A percentile compares a stretch with the other conserved stretches of the same genome.
Evolutionary conservation across 176 grass and related monocot genomes (phyloP).

Genomic region (Oryza meyeriana): DNA sequence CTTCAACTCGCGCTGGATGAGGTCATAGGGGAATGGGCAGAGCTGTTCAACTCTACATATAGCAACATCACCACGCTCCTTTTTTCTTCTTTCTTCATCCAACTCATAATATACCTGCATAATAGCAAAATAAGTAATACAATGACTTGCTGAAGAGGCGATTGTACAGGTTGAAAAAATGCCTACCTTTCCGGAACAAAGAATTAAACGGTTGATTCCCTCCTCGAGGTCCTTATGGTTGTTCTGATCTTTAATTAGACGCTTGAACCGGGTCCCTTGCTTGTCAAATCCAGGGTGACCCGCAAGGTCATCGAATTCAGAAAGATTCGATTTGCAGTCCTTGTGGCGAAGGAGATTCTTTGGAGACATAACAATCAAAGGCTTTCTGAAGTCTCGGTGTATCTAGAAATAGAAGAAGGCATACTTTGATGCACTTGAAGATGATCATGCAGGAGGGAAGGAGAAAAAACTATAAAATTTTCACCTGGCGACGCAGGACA

Average conservation of each 20-base stretch:
- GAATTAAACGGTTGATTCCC: slow-evolving; percentile 76
- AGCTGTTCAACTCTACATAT: slow-evolving; percentile 98
- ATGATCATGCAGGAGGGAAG: background rate
- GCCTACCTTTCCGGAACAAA: slow-evolving; percentile 89
- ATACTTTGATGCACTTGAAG: slow-evolving; percentile 17
- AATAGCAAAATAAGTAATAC: background rate
- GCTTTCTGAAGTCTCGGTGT: slow-evolving; percentile 93
- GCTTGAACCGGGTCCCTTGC: slow-evolving; percentile 97
- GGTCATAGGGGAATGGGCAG: slow-evolving; percentile 85
- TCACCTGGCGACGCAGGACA: slow-evolving; percentile 82
- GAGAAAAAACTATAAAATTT: background rate
- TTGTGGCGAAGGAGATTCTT: slow-evolving; percentile 96
- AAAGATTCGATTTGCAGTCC: slow-evolving; percentile 93
- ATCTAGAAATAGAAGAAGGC: slow-evolving; percentile 51
- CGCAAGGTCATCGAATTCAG: slow-evolving; percentile 93
- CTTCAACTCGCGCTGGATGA: slow-evolving; percentile 93
- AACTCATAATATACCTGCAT: slow-evolving; percentile 91
- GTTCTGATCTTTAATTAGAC: slow-evolving; percentile 86
- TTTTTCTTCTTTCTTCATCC: slow-evolving; percentile 83
- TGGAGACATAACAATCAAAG: slow-evolving; percentile 89
- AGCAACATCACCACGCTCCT: slow-evolving; percentile 64
- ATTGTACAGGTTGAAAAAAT: background rate
- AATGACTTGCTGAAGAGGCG: background rate
- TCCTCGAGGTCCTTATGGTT: slow-evolving; percentile 80
- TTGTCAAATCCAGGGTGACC: slow-evolving; percentile 94